Evolutionary conservation across 2,329 filamentous ascomycete genomes (phyloP), one percentile per base, ranked within the genome.

Genomic region (Aspergillus ruber): DNA sequence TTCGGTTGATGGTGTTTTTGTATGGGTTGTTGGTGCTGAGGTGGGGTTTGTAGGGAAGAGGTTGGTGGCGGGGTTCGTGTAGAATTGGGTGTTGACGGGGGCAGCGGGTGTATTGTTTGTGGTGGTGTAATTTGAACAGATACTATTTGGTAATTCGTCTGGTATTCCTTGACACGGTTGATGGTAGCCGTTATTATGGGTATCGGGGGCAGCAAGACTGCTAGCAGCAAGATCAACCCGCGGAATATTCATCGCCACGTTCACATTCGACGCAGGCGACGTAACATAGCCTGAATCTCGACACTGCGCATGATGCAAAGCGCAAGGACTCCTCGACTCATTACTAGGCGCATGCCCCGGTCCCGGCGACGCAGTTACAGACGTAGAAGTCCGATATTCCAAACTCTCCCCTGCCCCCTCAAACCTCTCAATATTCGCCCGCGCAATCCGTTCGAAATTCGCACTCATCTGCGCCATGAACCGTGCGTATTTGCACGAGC

Each of bases 391-490:
- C 17, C 25, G 17, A 41, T 38, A 27, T 3, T 17, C 40, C 12
- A 27, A 38, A 33, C 18, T 18, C 18, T 49, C 52, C 32, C 43
- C 13, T 4, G 95, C 88, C 59, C 86, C 89, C 61, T 95, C 90
- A 1, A 88, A 81, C 67, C 89, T 93, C 48, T 95, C 90, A 42
- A 96, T 82, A 15, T 94, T 88, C 1, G 86, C 79, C 58, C 84
- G 86, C 42, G 89, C 90, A 54, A 96, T 94, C 43, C 91, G 84
- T 65, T 95, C 90, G 59, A 97, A 95, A 60, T 95, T 90, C 18
- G 87, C 81, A 68, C 89, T 95, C 17, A 96, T 86, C 20, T 83
- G 85, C 9, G 95, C 78, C 88, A 96, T 96, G 50, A 91, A 86
- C 56, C 88, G 86, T 1, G 95, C 88, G 56, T 88, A 88, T 42